phyloP scores from a whole-genome alignment of 106 monocot genomes.

The Dactylorhiza incarnata region DNA sequence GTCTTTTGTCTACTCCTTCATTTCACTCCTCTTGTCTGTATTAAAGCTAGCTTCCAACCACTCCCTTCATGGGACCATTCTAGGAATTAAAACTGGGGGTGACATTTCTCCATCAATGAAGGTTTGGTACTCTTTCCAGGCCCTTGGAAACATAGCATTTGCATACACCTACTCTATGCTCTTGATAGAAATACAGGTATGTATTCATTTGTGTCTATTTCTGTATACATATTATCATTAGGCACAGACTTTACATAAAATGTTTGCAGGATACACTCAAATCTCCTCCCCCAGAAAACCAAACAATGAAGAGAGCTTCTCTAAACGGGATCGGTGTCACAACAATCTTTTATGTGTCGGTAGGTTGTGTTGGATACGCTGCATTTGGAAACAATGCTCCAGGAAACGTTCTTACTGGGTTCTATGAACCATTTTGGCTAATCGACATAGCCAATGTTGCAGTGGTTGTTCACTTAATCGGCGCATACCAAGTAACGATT shows the following conservation, averaged over 20 bases:
- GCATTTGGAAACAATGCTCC: constrained; percentile 39
- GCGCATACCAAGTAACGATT: constrained; percentile 37
- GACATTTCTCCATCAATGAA: constrained; percentile 13
- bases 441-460: constrained; percentile 35
- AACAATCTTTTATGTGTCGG: constrained; percentile 36
- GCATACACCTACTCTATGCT: constrained; percentile 56
- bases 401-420: constrained; percentile 44
- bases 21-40: constrained; percentile 26
- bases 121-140: constrained; percentile 49
- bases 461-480: constrained; percentile 34
- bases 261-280: constrained; percentile 40
- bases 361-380: constrained; percentile 42
- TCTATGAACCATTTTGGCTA: constrained; percentile 44
- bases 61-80: constrained; percentile 9
- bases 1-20: constrained; percentile 49
- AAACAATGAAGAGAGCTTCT: constrained; percentile 45
- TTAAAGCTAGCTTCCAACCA: constrained; percentile 17
- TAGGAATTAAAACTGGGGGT: constrained; percentile 13
- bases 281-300: constrained; percentile 38
- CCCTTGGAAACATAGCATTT: constrained; percentile 64
- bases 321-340: constrained; percentile 28
- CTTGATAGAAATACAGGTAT: constrained; percentile 61
- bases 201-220: neutral
- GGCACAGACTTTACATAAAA: neutral
- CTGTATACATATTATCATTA: neutral